Percentiles rank a stretch among this genome's conserved stretches.
Evolutionary conservation across 2,329 filamentous ascomycete genomes (phyloP).

Genomic region (Clathrospora elynae): DNA sequence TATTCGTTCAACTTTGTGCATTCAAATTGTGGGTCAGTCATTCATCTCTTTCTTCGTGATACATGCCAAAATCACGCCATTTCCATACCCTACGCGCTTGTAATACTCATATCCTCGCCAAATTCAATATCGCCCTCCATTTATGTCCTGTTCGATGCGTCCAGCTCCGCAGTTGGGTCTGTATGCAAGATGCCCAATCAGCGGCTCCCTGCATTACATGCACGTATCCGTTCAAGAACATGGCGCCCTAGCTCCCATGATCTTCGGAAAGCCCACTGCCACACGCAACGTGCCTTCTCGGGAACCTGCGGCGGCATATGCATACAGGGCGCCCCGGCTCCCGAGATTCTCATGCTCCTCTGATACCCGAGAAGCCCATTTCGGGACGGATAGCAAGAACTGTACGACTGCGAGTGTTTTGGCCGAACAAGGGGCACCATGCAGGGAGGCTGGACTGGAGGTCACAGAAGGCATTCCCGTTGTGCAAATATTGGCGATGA

Average conservation of each 20-base stretch:
- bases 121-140: background rate
- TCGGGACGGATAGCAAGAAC: conserved; percentile 4
- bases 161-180: conserved; percentile 1
- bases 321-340: conserved; percentile 12
- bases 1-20: background rate
- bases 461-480: background rate
- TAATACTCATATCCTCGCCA: background rate
- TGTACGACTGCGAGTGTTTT: conserved; percentile 6
- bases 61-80: background rate
- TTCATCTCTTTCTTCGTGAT: background rate
- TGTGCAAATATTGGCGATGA: conserved; percentile 3
- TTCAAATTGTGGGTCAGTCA: background rate
- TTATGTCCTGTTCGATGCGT: background rate
- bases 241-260: conserved; percentile 11
- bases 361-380: conserved; percentile 1
- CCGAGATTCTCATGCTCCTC: conserved; percentile 8
- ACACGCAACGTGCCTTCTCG: background rate
- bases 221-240: conserved; percentile 1
- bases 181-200: background rate
- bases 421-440: conserved; percentile 1
- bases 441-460: background rate
- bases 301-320: conserved; percentile 1
- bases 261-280: conserved; percentile 4
- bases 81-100: too few species aligned
- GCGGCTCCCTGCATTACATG: conserved; percentile 8